Evolutionary conservation across 2,329 filamentous ascomycete genomes (phyloP).

Genomic region (Alternaria metachromatica): DNA sequence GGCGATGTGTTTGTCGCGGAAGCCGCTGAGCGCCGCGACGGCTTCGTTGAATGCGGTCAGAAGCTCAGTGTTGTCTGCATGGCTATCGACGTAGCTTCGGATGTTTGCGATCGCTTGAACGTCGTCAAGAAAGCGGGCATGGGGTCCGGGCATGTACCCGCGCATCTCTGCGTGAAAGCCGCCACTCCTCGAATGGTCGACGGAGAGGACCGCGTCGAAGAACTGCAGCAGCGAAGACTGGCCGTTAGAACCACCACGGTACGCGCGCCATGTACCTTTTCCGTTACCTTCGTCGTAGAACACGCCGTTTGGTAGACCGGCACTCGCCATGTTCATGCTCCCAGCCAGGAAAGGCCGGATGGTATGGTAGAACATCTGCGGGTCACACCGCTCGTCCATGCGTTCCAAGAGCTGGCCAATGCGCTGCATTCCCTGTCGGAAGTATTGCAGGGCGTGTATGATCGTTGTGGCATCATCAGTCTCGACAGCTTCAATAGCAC

Average conservation of each 20-base stretch:
- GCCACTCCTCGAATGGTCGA: conserved; percentile 54
- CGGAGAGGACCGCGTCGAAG: conserved; percentile 60
- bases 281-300: conserved; percentile 60
- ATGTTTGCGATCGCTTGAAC: conserved; percentile 56
- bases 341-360: conserved; percentile 61
- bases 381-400: conserved; percentile 60
- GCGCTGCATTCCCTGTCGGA: conserved; percentile 53
- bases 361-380: conserved; percentile 59
- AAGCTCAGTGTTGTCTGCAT: conserved; percentile 44
- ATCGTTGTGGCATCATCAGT: conserved; percentile 48
- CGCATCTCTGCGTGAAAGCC: conserved; percentile 56
- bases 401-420: conserved; percentile 52
- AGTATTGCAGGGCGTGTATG: conserved; percentile 48
- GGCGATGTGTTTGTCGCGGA: conserved; percentile 61
- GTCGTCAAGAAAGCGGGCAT: conserved; percentile 58
- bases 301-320: conserved; percentile 59
- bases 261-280: conserved; percentile 57
- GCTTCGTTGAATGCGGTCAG: conserved; percentile 56
- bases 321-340: conserved; percentile 61
- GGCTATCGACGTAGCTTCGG: conserved; percentile 51
- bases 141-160: conserved; percentile 61
- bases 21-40: conserved; percentile 53
- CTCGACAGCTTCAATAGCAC: conserved; percentile 55
- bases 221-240: conserved; percentile 63
- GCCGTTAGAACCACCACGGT: conserved; percentile 62